A percentile compares a stretch with the other conserved stretches of the same genome.
These are phyloP conservation scores for Triangularia setosa DNA, from an alignment of 2,329 filamentous ascomycete species.

Conservation along the genomic window DNA sequence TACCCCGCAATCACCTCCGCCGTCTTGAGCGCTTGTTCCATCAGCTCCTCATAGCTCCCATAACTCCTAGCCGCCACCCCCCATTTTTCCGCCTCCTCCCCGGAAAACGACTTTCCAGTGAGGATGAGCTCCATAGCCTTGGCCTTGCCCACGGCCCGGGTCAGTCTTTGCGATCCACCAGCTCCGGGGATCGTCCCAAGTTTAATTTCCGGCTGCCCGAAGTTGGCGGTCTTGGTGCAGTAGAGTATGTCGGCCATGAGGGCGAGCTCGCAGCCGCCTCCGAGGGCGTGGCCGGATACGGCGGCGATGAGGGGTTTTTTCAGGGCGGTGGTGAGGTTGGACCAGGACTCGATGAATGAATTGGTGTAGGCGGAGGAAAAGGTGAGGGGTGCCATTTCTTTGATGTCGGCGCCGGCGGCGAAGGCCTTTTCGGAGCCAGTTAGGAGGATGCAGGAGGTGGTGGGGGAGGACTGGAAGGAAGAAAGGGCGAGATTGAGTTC, in stretches of 20 bases:
- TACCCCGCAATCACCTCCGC: slow-evolving; percentile 87
- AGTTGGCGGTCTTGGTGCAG: slow-evolving; percentile 79
- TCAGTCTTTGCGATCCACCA: slow-evolving; percentile 85
- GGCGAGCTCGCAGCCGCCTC: slow-evolving; percentile 92
- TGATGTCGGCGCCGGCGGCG: slow-evolving; percentile 95
- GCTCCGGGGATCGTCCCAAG: slow-evolving; percentile 89
- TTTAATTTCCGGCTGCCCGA: slow-evolving; percentile 97
- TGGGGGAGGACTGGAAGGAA: slow-evolving; percentile 64
- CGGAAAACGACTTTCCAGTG: slow-evolving; percentile 79
- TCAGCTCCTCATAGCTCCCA: slow-evolving; percentile 72
- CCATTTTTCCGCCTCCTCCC: slow-evolving; percentile 82
- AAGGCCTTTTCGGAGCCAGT: slow-evolving; percentile 90
- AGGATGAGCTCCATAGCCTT: slow-evolving; percentile 89
- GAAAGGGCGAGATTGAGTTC: slow-evolving; percentile 80
- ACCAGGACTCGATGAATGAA: slow-evolving; percentile 96
- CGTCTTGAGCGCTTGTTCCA: slow-evolving; percentile 75
- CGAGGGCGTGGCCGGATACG: slow-evolving; percentile 90
- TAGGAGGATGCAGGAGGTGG: slow-evolving; percentile 73
- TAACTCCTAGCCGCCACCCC: slow-evolving; percentile 83
- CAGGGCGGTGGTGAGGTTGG: slow-evolving; percentile 72
- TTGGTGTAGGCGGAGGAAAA: slow-evolving; percentile 83
- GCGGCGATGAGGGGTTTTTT: slow-evolving; percentile 95
- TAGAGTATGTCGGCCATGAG: slow-evolving; percentile 98
- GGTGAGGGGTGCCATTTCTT: slow-evolving; percentile 92
- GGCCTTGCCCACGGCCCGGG: slow-evolving; percentile 75